A percentile compares a stretch with the other conserved stretches of the same genome.
Conservation (phyloP, 2,329 filamentous ascomycete genomes). For the Cercospora janseana region DNA sequence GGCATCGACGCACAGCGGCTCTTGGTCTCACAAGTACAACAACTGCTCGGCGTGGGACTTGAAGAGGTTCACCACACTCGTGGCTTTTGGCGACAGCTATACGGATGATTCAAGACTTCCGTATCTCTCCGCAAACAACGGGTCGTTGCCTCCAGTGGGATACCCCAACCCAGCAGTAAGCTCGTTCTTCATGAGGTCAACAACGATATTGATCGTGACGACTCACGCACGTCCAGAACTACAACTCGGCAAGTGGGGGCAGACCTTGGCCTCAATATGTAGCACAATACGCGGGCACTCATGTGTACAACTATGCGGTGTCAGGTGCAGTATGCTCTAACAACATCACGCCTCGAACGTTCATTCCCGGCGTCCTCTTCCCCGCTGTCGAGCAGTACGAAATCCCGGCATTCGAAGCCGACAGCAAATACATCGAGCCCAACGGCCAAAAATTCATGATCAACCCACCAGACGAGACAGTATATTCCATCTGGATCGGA, state of each 20-base stretch:
- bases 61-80: slow-evolving; percentile 58
- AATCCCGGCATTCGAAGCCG: slow-evolving; percentile 49
- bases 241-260: slow-evolving; percentile 61
- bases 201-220: not conserved
- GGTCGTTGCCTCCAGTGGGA: slow-evolving; percentile 62
- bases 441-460: slow-evolving; percentile 45
- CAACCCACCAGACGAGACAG: slow-evolving; percentile 57
- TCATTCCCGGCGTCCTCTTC: slow-evolving; percentile 55
- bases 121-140: slow-evolving; percentile 62
- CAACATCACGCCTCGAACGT: slow-evolving; percentile 58
- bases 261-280: slow-evolving; percentile 68
- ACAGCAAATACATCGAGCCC: slow-evolving; percentile 37
- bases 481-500: slow-evolving; percentile 77
- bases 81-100: slow-evolving; percentile 74
- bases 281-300: slow-evolving; percentile 56
- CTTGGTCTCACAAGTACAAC: not conserved
- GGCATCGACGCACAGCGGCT: not conserved
- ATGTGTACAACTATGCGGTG: slow-evolving; percentile 58
- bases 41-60: slow-evolving; percentile 38
- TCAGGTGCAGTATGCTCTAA: slow-evolving; percentile 71
- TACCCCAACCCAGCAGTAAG: slow-evolving; percentile 50
- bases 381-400: slow-evolving; percentile 54
- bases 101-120: slow-evolving; percentile 63
- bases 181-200: slow-evolving; percentile 2
- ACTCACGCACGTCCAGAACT: slow-evolving; percentile 23